Evolutionary conservation across 2,329 filamentous ascomycete species (phyloP).

Genomic region (Phaeosphaeriaceae sp.): DNA sequence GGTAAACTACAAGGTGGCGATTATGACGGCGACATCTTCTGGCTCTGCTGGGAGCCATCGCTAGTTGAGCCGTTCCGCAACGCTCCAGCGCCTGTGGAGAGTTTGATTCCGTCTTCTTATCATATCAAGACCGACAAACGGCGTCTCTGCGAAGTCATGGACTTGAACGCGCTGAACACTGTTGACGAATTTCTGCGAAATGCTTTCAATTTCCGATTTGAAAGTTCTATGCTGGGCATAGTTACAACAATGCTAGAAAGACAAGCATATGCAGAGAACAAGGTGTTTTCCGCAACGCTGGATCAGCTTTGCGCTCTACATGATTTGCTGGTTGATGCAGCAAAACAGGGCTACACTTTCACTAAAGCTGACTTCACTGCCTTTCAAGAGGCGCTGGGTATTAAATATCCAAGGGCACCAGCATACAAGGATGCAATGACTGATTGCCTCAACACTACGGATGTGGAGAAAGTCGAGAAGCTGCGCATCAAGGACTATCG

Average conservation of each 20-base stretch:
- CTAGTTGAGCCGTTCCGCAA: slow-evolving; percentile 74
- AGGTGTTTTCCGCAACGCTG: slow-evolving; percentile 28
- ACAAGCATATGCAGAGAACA: slow-evolving; percentile 62
- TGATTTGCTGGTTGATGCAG: slow-evolving; percentile 55
- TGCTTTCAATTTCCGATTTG: slow-evolving; percentile 67
- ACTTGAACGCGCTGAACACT: slow-evolving; percentile 25
- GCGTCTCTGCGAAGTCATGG: slow-evolving; percentile 57
- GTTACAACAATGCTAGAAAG: slow-evolving; percentile 72
- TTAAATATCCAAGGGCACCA: slow-evolving; percentile 53
- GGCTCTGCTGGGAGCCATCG: slow-evolving; percentile 75
- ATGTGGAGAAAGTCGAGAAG: slow-evolving; percentile 17
- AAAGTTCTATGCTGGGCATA: slow-evolving; percentile 66
- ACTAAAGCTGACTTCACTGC: slow-evolving; percentile 46
- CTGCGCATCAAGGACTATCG: slow-evolving; percentile 27
- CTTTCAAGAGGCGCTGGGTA: neutral
- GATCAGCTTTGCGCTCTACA: slow-evolving; percentile 50
- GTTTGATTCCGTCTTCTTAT: slow-evolving; percentile 57
- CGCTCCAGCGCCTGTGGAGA: slow-evolving; percentile 57
- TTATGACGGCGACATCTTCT: slow-evolving; percentile 81
- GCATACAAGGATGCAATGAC: slow-evolving; percentile 45
- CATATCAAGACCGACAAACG: slow-evolving; percentile 60
- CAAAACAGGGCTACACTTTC: slow-evolving; percentile 60
- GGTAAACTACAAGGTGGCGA: slow-evolving; percentile 79
- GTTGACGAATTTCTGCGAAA: slow-evolving; percentile 59
- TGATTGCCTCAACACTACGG: neutral